Percentiles rank a stretch among this genome's conserved stretches.
Evolutionary conservation across 257 asterid species (phyloP).

Genomic region (Solanum sejunctum): DNA sequence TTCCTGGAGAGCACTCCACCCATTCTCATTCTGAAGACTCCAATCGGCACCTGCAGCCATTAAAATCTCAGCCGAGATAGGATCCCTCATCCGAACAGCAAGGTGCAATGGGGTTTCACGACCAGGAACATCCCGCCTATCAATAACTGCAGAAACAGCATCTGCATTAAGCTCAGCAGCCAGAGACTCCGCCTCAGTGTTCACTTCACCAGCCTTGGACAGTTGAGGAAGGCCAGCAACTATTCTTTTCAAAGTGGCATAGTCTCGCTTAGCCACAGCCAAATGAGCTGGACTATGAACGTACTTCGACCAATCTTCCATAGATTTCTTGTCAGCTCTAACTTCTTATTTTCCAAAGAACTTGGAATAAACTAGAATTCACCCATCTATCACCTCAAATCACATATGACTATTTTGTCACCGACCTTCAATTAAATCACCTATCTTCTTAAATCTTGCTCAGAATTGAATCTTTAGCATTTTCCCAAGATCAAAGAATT

Average conservation of each 20-base stretch:
- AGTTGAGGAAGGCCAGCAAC: slow-evolving; percentile 68
- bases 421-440: background rate
- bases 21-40: slow-evolving; percentile 97
- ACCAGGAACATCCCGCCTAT: slow-evolving; percentile 92
- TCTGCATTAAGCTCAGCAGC: slow-evolving; percentile 84
- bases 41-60: slow-evolving; percentile 99
- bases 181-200: slow-evolving; percentile 64
- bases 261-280: slow-evolving; percentile 67
- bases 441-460: background rate
- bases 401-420: background rate
- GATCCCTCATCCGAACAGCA: slow-evolving; percentile 71
- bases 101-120: slow-evolving; percentile 97
- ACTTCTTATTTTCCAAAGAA: slow-evolving; percentile 8
- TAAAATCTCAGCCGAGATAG: slow-evolving; percentile 77
- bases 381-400: slow-evolving; percentile 8
- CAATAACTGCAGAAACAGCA: slow-evolving; percentile 60
- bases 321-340: slow-evolving; percentile 7
- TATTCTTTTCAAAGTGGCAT: slow-evolving; percentile 44
- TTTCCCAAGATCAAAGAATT: slow-evolving; percentile 6
- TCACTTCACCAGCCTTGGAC: slow-evolving; percentile 90
- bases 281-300: slow-evolving; percentile 80
- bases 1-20: slow-evolving; percentile 99
- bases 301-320: slow-evolving; percentile 85
- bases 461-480: slow-evolving; percentile 7
- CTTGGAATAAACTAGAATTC: slow-evolving; percentile 12